phyloP scores from a whole-genome alignment of 176 grass and related monocot genomes.

The Dendrocalamus sinicus region DNA sequence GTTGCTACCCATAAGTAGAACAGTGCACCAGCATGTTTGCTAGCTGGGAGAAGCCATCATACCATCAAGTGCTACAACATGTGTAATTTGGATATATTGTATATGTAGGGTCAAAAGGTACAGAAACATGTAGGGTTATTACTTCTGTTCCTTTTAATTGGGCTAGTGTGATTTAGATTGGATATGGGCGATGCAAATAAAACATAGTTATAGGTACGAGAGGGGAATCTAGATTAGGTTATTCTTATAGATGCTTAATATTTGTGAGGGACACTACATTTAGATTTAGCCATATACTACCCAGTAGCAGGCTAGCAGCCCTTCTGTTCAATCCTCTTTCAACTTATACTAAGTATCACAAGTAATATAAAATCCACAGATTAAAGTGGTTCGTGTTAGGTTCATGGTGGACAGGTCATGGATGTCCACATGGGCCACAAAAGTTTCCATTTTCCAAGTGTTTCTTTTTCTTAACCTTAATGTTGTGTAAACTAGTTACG shows the following conservation, averaged over 20 bases:
- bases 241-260: background rate
- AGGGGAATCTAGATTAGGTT: background rate
- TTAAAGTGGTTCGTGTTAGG: background rate
- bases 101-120: background rate
- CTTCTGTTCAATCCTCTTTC: background rate
- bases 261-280: background rate
- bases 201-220: background rate
- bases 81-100: background rate
- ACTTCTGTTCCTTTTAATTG: background rate
- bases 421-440: background rate
- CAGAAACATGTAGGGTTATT: background rate
- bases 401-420: background rate
- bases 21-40: background rate
- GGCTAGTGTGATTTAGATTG: background rate
- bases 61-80: constrained; percentile 13
- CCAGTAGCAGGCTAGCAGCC: background rate
- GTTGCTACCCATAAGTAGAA: background rate
- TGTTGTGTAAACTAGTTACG: background rate
- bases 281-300: background rate
- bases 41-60: background rate
- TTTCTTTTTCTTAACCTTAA: background rate
- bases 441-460: background rate
- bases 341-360: background rate
- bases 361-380: background rate
- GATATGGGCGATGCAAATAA: background rate